Evolutionary conservation across 495 filamentous ascomycete genomes (phyloP), one percentile per base, ranked within the genome.

Genomic region (Entonaema liquescens): DNA sequence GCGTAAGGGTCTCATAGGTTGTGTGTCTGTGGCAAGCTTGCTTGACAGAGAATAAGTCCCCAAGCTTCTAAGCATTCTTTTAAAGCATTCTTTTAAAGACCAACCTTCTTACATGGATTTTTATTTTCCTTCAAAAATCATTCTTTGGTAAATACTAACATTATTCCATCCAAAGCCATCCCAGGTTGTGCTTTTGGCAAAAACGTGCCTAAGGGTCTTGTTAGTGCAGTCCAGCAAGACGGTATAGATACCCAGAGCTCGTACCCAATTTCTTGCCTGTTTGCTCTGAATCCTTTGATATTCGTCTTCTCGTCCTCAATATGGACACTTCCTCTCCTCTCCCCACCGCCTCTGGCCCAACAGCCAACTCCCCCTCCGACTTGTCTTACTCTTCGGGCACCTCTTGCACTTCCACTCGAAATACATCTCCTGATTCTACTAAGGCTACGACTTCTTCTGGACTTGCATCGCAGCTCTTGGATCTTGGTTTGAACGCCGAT

Each of bases 241-340:
- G 59, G 67, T 74, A 71, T 68, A 71, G 64, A 73, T 64, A 42
- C 56, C 56, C 59, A 69, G 49, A 71, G 65, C 68, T 28, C 56
- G 57, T 69, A 56, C 61, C 68, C 68, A 65, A 65, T 67, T 36
- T 29, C 62, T 54, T 50, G 21, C 52, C 65, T 70, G 75, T 77
- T 77, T 77, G 75, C 63, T 66, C 57, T 53, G 42, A 19, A 31
- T 66, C 58, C 64, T 65, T 77, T 77, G 68, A 76, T 71, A 64
- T 64, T 67, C 35, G 21, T 58, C 62, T 15, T 64, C 26, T 47
- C 35, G 47, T 8, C 55, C 58, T 65, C 26, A 56, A 50, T 44
- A 78, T 78, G 76, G 74, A 62, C 57, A 56, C 28, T 17, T 58
- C 54, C 33, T 58, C 65, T 57, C 28, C 65, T 28, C 59, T 54